These are phyloP conservation scores for Allomyces javanicus DNA, from an alignment of 192 early-diverging fungal species.

Conservation along the genomic window DNA sequence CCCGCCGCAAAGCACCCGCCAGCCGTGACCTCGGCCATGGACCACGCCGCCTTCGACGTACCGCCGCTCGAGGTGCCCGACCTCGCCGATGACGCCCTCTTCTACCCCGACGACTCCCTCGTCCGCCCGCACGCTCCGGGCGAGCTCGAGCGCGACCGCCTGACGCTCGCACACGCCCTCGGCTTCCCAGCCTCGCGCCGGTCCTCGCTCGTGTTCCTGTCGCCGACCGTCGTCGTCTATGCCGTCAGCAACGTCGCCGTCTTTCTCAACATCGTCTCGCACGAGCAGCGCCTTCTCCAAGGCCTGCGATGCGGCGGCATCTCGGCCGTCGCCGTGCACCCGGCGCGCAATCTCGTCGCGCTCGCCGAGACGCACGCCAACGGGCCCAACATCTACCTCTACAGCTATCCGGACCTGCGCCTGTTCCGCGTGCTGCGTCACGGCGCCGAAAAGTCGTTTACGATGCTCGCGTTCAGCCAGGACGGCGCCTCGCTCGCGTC, in stretches of 20 bases:
- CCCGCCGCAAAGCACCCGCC: no score
- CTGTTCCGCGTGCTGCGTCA: slow-evolving; percentile 23
- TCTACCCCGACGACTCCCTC: not conserved
- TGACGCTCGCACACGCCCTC: not conserved
- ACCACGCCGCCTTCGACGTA: no score
- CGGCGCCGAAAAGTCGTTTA: slow-evolving; percentile 22
- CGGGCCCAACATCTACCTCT: slow-evolving; percentile 32
- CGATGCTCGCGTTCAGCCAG: slow-evolving; percentile 22
- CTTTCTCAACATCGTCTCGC: slow-evolving; percentile 27
- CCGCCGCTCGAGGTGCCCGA: no score
- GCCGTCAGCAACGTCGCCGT: slow-evolving; percentile 33
- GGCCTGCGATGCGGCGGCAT: slow-evolving; percentile 29
- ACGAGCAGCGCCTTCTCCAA: slow-evolving; percentile 23
- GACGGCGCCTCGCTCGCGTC: slow-evolving; percentile 36
- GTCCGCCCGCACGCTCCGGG: not conserved
- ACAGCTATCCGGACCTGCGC: slow-evolving; percentile 24
- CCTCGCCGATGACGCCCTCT: not conserved
- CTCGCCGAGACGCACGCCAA: slow-evolving; percentile 22
- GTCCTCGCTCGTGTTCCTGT: not conserved
- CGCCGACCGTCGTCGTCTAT: slow-evolving; percentile 9
- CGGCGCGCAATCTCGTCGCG: slow-evolving; percentile 23
- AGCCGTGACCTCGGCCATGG: no score
- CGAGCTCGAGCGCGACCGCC: not conserved
- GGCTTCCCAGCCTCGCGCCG: not conserved
- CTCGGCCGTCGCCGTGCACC: slow-evolving; percentile 35